Conservation (phyloP, 805 yeast species). For the Maudiozyma turicensis region DNA sequence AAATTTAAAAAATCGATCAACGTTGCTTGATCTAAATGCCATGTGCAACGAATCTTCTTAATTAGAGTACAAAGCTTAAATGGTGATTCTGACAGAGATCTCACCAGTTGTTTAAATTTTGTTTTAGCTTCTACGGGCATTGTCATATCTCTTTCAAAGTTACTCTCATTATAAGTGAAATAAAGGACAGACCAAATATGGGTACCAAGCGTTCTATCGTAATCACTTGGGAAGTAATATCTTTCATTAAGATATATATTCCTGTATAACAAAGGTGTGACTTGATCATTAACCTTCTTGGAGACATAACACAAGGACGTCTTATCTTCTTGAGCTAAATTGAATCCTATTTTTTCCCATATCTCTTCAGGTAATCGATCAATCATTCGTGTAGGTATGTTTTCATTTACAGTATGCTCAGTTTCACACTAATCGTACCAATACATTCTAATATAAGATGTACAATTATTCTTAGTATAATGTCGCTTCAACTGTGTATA, state of each 20-base stretch:
- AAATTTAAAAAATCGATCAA: conserved; percentile 12
- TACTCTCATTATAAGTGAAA: conserved; percentile 6
- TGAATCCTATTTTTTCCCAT: conserved; percentile 8
- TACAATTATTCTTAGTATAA: too few species aligned
- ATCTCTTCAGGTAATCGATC: conserved; percentile 19
- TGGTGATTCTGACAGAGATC: conserved; percentile 13
- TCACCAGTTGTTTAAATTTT: conserved; percentile 16
- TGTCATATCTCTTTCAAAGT: neutral
- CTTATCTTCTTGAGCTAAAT: conserved; percentile 21
- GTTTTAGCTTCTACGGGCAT: conserved; percentile 3
- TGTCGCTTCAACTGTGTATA: too few species aligned
- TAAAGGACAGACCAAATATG: conserved; percentile 21
- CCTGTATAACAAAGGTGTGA: conserved; percentile 17
- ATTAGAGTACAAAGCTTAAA: conserved; percentile 15
- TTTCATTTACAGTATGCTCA: neutral
- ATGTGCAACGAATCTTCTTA: conserved; percentile 21
- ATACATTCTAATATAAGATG: too few species aligned
- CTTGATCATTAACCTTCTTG: conserved; percentile 6
- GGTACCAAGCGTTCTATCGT: conserved; percentile 18
- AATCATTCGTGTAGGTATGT: conserved; percentile 11
- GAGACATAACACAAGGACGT: conserved; percentile 20
- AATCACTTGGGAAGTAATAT: conserved; percentile 18
- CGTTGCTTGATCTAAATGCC: conserved; percentile 20
- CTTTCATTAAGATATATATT: conserved; percentile 21
- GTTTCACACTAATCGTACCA: too few species aligned